A percentile compares a stretch with the other conserved stretches of the same genome.
Evolutionary conservation across 306 rosid species (phyloP).

Genomic region (Dalbergia oliveri): DNA sequence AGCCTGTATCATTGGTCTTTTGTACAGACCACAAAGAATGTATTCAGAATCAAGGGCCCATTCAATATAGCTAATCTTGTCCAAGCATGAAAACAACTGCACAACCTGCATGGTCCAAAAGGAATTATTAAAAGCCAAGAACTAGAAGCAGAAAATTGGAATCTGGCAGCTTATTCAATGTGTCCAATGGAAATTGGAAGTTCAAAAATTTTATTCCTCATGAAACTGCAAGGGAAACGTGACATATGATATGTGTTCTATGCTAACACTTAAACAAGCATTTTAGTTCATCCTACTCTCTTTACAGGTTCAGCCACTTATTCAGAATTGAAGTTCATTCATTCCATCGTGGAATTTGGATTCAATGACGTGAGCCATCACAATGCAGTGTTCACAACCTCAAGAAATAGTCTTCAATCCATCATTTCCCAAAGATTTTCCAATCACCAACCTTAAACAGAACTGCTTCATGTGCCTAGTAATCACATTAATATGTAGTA

Average conservation of each 20-base stretch:
- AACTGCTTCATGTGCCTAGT: background rate
- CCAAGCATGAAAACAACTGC: constrained; percentile 98
- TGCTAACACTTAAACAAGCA: background rate
- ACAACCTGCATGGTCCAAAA: constrained; percentile 77
- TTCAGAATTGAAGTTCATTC: background rate
- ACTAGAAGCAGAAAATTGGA: constrained; percentile 10
- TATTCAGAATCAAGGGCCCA: constrained; percentile 99
- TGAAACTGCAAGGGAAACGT: background rate
- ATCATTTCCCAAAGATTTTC: background rate
- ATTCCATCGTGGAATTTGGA: background rate
- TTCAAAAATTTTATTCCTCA: constrained; percentile 8
- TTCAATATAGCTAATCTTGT: constrained; percentile 97
- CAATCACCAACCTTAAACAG: constrained; percentile 9
- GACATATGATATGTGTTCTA: background rate
- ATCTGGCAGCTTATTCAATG: constrained; percentile 29
- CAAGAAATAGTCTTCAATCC: background rate
- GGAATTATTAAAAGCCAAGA: constrained; percentile 28
- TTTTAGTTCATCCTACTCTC: constrained; percentile 1
- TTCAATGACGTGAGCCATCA: constrained; percentile 8
- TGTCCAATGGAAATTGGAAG: background rate
- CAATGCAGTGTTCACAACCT: background rate
- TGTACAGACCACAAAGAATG: constrained; percentile 94
- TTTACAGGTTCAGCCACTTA: background rate
- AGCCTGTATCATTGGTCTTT: constrained; percentile 96
- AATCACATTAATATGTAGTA: background rate